Evolutionary conservation across 1,284 basidiomycete species (phyloP).

Genomic region (Boletus hoseneyae): DNA sequence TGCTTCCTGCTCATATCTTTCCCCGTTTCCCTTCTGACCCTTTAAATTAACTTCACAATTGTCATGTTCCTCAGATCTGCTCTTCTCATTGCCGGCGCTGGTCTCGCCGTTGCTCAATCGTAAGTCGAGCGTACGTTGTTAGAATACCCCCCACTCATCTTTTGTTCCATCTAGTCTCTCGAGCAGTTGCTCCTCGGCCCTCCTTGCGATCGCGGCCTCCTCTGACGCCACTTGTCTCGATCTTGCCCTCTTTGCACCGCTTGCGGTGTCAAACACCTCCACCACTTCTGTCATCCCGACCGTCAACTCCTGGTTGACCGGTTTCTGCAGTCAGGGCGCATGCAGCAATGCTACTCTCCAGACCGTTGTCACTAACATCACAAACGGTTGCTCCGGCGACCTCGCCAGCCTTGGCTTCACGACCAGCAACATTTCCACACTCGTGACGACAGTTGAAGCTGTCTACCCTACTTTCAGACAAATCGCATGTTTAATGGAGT

Average conservation of each 20-base stretch:
- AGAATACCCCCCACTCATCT: slow-evolving; percentile 9
- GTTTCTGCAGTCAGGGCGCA: slow-evolving; percentile 49
- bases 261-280: slow-evolving; percentile 33
- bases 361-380: slow-evolving; percentile 40
- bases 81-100: slow-evolving; percentile 37
- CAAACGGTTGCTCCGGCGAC: slow-evolving; percentile 51
- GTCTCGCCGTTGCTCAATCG: slow-evolving; percentile 45
- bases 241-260: slow-evolving; percentile 42
- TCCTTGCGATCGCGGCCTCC: slow-evolving; percentile 42
- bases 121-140: slow-evolving; percentile 26
- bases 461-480: slow-evolving; percentile 51
- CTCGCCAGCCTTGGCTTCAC: slow-evolving; percentile 35
- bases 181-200: slow-evolving; percentile 33
- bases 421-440: slow-evolving; percentile 1
- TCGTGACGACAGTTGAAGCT: slow-evolving; percentile 32
- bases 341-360: slow-evolving; percentile 56
- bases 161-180: slow-evolving; percentile 8
- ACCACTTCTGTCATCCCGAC: slow-evolving; percentile 46
- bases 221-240: slow-evolving; percentile 53
- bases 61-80: slow-evolving; percentile 30
- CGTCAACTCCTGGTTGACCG: slow-evolving; percentile 56
- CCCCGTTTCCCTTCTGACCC: not conserved
- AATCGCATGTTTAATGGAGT: slow-evolving; percentile 56
- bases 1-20: not conserved
- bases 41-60: not conserved